These are phyloP conservation scores for Mucor mucedo DNA, from an alignment of 371 early-diverging fungal species.

Conservation along the genomic window DNA sequence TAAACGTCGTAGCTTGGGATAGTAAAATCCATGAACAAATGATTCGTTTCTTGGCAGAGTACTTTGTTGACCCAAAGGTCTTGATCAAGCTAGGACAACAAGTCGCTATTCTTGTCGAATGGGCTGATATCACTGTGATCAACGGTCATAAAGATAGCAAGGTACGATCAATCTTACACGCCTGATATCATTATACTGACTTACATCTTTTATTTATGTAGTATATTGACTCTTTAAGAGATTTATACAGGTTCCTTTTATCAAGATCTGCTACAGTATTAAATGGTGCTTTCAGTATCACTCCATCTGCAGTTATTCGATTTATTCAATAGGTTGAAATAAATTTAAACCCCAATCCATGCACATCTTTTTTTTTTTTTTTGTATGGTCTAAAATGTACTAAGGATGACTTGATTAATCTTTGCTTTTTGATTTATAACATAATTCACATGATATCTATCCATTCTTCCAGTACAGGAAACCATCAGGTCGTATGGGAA, in stretches of 20 bases:
- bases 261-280: slow-evolving; percentile 31
- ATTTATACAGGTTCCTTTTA: slow-evolving; percentile 33
- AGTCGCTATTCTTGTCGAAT: slow-evolving; percentile 39
- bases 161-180: slow-evolving; percentile 17
- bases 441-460: too few relatives aligned
- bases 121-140: slow-evolving; percentile 32
- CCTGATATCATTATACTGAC: background rate
- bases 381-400: too few relatives aligned
- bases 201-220: slow-evolving; percentile 1
- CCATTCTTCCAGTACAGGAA: too few relatives aligned
- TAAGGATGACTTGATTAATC: too few relatives aligned
- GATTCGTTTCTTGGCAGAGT: slow-evolving; percentile 46
- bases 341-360: too few relatives aligned
- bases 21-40: slow-evolving; percentile 48
- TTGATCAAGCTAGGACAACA: slow-evolving; percentile 35
- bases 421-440: too few relatives aligned
- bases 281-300: slow-evolving; percentile 43
- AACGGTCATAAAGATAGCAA: slow-evolving; percentile 38
- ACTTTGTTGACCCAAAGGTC: slow-evolving; percentile 36
- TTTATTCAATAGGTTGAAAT: background rate
- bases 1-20: slow-evolving; percentile 51
- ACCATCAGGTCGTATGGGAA: too few relatives aligned
- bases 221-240: slow-evolving; percentile 26
- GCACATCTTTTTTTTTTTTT: too few relatives aligned
- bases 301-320: slow-evolving; percentile 32